These are phyloP conservation scores for Avena eriantha DNA, from an alignment of 176 grass and related monocot genomes.

Conservation along the genomic window DNA sequence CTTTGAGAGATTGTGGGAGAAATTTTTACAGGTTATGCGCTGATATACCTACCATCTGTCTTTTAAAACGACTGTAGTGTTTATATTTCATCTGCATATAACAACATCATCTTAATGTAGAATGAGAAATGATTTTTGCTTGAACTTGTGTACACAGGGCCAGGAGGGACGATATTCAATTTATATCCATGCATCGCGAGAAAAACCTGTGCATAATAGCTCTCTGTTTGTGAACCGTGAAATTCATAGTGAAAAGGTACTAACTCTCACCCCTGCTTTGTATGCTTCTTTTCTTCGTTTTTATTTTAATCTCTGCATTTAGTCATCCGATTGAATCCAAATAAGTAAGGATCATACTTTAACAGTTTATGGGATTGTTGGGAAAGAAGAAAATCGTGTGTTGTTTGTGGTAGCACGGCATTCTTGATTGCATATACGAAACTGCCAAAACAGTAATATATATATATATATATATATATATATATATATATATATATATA, in stretches of 20 bases:
- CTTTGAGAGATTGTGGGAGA: slow-evolving; percentile 94
- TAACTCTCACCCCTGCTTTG: slow-evolving; percentile 24
- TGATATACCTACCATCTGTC: slow-evolving; percentile 27
- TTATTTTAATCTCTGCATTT: slow-evolving; percentile 12
- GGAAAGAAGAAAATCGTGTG: slow-evolving; percentile 25
- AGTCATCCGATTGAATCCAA: not conserved
- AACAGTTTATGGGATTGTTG: slow-evolving; percentile 1
- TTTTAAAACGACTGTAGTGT: not conserved
- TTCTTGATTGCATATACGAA: not conserved
- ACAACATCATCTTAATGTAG: slow-evolving; percentile 21
- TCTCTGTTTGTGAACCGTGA: slow-evolving; percentile 82
- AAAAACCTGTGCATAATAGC: slow-evolving; percentile 80
- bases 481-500: not conserved
- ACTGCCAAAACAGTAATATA: not conserved
- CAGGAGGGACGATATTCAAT: slow-evolving; percentile 85
- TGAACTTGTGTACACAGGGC: slow-evolving; percentile 59
- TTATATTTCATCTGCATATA: slow-evolving; percentile 23
- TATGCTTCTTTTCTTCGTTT: slow-evolving; percentile 33
- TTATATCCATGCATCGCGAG: slow-evolving; percentile 89
- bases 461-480: not conserved
- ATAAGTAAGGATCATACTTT: slow-evolving; percentile 7
- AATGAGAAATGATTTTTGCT: slow-evolving; percentile 35
- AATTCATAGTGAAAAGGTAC: slow-evolving; percentile 94
- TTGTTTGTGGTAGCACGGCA: slow-evolving; percentile 2
- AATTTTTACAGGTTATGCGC: slow-evolving; percentile 72